Evolutionary conservation across 176 grass and related monocot species (phyloP).

Genomic region (Eragrostis curvula): DNA sequence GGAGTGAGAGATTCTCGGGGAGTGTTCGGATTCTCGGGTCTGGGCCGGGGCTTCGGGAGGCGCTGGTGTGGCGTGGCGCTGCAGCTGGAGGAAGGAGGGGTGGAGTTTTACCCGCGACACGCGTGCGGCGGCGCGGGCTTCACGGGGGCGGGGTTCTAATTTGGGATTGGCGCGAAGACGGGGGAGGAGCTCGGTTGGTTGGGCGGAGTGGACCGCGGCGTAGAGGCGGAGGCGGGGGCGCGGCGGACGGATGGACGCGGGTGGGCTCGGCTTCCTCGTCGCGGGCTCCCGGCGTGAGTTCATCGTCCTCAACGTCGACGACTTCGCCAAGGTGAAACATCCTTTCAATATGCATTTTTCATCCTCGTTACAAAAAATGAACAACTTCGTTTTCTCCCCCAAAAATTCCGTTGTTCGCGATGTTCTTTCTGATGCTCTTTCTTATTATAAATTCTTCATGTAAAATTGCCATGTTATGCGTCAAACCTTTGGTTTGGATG

Average conservation of each 20-base stretch:
- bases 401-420: neutral
- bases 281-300: conserved; percentile 42
- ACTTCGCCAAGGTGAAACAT: conserved; percentile 32
- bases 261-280: conserved; percentile 42
- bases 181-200: conserved; percentile 28
- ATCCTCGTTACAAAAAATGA: neutral
- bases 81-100: conserved; percentile 23
- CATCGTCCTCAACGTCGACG: conserved; percentile 43
- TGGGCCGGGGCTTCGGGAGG: neutral
- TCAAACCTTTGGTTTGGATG: neutral
- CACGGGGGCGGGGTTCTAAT: conserved; percentile 30
- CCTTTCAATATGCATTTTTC: neutral
- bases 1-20: conserved; percentile 15
- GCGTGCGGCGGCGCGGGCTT: conserved; percentile 30
- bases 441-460: neutral
- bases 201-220: conserved; percentile 1
- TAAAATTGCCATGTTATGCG: neutral
- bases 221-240: conserved; percentile 8
- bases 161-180: conserved; percentile 29
- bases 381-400: neutral
- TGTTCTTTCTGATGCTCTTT: neutral
- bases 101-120: neutral
- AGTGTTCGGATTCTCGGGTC: neutral
- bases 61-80: neutral
- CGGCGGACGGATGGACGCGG: conserved; percentile 44